Evolutionary conservation across 2,329 filamentous ascomycete species (phyloP).

Genomic region (Anisogramma anomala): DNA sequence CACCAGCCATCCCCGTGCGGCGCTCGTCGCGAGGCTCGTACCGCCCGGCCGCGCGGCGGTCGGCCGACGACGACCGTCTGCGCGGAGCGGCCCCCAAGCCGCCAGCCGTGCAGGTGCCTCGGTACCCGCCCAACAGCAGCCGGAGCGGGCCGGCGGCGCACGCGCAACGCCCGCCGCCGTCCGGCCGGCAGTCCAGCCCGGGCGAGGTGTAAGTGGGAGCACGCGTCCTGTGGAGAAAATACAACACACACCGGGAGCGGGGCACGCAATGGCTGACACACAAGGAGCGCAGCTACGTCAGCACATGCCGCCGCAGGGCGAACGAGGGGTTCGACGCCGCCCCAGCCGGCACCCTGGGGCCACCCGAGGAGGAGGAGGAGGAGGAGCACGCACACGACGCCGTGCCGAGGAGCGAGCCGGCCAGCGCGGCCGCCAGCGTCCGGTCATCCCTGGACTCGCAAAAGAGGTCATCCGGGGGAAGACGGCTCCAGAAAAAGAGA

Average conservation of each 20-base stretch:
- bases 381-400: not conserved
- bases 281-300: slow-evolving; percentile 23
- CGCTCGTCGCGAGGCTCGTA: slow-evolving; percentile 4
- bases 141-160: slow-evolving; percentile 8
- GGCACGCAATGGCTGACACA: too few relatives aligned
- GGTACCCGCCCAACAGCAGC: slow-evolving; percentile 13
- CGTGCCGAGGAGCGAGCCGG: not conserved
- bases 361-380: slow-evolving; percentile 1
- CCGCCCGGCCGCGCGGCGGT: not conserved
- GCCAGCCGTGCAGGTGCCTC: not conserved
- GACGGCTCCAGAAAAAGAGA: slow-evolving; percentile 10
- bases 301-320: slow-evolving; percentile 25
- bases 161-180: not conserved
- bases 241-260: not conserved
- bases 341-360: slow-evolving; percentile 27
- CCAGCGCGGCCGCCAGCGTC: not conserved
- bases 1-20: not conserved
- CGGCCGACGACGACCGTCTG: slow-evolving; percentile 3
- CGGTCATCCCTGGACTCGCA: slow-evolving; percentile 9
- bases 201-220: slow-evolving; percentile 25
- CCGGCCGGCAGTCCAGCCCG: slow-evolving; percentile 21
- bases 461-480: slow-evolving; percentile 1
- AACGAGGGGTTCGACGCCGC: slow-evolving; percentile 29
- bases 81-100: slow-evolving; percentile 1
- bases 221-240: not conserved